Evolutionary conservation across 495 filamentous ascomycete genomes (phyloP).

Genomic region (Cryomyces minteri): DNA sequence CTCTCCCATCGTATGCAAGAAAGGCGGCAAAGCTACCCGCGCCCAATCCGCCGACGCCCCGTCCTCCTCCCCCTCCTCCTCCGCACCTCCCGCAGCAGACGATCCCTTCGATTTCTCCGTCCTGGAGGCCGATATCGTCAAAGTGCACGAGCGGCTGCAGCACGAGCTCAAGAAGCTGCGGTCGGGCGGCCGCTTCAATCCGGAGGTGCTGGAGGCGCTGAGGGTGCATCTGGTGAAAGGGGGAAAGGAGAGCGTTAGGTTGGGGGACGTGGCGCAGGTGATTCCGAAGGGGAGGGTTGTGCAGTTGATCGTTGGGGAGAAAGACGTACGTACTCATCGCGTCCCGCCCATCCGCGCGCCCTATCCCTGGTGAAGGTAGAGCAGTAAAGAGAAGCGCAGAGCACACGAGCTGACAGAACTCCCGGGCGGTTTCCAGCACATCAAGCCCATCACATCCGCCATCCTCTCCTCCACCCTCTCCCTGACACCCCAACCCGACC

Average conservation of each 20-base stretch:
- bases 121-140: slow-evolving; percentile 39
- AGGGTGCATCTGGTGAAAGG: slow-evolving; percentile 31
- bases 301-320: slow-evolving; percentile 43
- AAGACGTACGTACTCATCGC: slow-evolving; percentile 28
- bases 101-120: slow-evolving; percentile 53
- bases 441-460: slow-evolving; percentile 55
- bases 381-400: background rate
- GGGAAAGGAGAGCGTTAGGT: slow-evolving; percentile 28
- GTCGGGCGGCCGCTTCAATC: slow-evolving; percentile 48
- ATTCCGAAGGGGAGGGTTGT: slow-evolving; percentile 52
- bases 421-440: slow-evolving; percentile 21
- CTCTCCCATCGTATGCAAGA: slow-evolving; percentile 13
- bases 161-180: slow-evolving; percentile 48
- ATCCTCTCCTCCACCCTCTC: slow-evolving; percentile 49
- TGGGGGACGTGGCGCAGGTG: slow-evolving; percentile 61
- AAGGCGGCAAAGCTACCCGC: slow-evolving; percentile 18
- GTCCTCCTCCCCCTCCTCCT: slow-evolving; percentile 3
- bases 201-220: slow-evolving; percentile 43
- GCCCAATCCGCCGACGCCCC: slow-evolving; percentile 8
- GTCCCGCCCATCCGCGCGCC: background rate
- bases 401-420: background rate
- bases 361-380: background rate
- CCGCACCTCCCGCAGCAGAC: slow-evolving; percentile 9
- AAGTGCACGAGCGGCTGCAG: slow-evolving; percentile 34
- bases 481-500: slow-evolving; percentile 52